phyloP scores from a whole-genome alignment of 164 flowering plant species.

The Annona squamosa region DNA sequence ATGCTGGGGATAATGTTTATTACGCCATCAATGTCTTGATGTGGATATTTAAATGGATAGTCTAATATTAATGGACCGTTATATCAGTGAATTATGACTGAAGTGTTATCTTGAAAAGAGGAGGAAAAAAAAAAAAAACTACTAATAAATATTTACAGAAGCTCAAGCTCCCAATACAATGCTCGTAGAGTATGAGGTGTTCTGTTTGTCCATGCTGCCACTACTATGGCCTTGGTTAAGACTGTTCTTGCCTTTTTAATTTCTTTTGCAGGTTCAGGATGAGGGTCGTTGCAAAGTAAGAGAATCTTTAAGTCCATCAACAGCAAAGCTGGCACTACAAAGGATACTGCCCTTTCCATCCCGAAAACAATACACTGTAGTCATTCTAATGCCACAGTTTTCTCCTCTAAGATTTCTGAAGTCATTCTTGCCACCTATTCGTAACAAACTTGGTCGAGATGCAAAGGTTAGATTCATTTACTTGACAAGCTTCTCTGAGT shows the following conservation, averaged over 20 bases:
- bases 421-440: slow-evolving; percentile 30
- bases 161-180: background rate
- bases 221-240: too few relatives aligned
- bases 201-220: background rate
- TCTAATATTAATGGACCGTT: background rate
- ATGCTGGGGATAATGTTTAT: too few relatives aligned
- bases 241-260: background rate
- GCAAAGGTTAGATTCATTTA: slow-evolving; percentile 47
- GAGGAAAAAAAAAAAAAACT: too few relatives aligned
- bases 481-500: background rate
- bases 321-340: slow-evolving; percentile 61
- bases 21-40: too few relatives aligned
- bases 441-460: slow-evolving; percentile 23
- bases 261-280: slow-evolving; percentile 55
- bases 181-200: background rate
- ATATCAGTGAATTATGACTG: background rate
- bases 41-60: too few relatives aligned
- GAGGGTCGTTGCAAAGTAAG: slow-evolving; percentile 68
- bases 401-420: slow-evolving; percentile 33
- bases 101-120: background rate
- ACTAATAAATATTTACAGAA: too few relatives aligned
- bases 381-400: slow-evolving; percentile 70
- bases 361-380: slow-evolving; percentile 71
- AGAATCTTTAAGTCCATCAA: slow-evolving; percentile 42
- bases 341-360: slow-evolving; percentile 77